phyloP scores from a whole-genome alignment of 192 early-diverging fungal genomes.

The Coemansia sp. region DNA sequence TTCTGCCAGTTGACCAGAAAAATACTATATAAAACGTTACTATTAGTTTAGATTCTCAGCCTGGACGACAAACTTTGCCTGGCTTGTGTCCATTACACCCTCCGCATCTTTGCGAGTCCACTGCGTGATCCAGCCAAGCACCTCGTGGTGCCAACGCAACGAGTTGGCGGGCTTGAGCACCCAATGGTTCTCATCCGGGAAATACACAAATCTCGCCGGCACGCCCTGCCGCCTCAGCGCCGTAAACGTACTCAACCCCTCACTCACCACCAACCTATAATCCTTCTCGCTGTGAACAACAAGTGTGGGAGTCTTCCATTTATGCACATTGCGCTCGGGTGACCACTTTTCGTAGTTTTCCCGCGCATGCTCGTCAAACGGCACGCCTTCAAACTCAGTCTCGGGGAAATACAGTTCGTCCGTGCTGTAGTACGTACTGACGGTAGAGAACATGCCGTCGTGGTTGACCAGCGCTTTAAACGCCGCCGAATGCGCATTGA shows the following conservation, averaged over 20 bases:
- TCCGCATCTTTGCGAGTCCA: constrained; percentile 57
- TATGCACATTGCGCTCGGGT: constrained; percentile 64
- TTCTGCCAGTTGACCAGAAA: no score
- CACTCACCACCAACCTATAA: constrained; percentile 66
- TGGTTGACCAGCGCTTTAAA: constrained; percentile 72
- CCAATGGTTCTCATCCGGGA: constrained; percentile 76
- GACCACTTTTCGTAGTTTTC: constrained; percentile 65
- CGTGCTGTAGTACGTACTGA: constrained; percentile 65
- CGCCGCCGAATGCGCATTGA: constrained; percentile 72
- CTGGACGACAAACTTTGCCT: neutral
- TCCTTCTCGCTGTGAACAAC: constrained; percentile 74
- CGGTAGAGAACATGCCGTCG: constrained; percentile 70
- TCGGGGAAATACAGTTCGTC: constrained; percentile 83
- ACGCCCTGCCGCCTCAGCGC: constrained; percentile 71
- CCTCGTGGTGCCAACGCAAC: constrained; percentile 69
- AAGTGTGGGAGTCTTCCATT: constrained; percentile 76
- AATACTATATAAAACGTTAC: no score
- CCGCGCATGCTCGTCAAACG: constrained; percentile 56
- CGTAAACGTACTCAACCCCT: constrained; percentile 73
- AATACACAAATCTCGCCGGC: constrained; percentile 69
- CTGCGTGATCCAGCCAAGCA: constrained; percentile 62
- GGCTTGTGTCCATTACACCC: constrained; percentile 67
- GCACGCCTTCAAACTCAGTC: constrained; percentile 68
- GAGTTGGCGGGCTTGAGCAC: constrained; percentile 74
- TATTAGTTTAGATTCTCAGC: constrained; percentile 35